A percentile compares a stretch with the other conserved stretches of the same genome.
Conservation (phyloP, 2,329 filamentous ascomycete species). For the Fusarium mexicanum region DNA sequence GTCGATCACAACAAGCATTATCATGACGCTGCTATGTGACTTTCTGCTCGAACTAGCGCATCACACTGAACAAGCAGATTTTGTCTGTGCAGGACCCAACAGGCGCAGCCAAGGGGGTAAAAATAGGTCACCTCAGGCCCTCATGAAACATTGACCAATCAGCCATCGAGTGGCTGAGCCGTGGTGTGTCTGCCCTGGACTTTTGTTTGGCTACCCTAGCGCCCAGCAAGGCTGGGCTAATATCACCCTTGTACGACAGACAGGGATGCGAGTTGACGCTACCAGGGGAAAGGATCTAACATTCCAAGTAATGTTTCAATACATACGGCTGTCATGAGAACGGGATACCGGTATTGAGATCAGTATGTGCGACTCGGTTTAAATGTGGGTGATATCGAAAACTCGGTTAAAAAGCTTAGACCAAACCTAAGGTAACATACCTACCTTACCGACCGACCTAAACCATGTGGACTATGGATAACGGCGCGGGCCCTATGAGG, state of each 20-base stretch:
- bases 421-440: neutral
- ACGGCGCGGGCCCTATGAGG: constrained; percentile 20
- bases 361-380: neutral
- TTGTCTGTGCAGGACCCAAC: neutral
- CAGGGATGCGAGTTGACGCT: constrained; percentile 25
- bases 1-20: constrained; percentile 20
- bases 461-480: neutral
- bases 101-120: constrained; percentile 28
- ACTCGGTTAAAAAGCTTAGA: neutral
- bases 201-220: constrained; percentile 22
- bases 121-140: constrained; percentile 31
- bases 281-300: constrained; percentile 18
- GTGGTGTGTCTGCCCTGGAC: neutral
- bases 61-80: neutral
- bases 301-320: constrained; percentile 9
- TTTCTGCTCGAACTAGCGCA: neutral
- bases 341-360: neutral
- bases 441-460: neutral
- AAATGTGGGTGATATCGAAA: neutral
- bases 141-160: constrained; percentile 29
- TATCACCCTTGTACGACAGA: constrained; percentile 13
- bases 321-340: constrained; percentile 3
- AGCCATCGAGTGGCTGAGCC: constrained; percentile 22
- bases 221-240: constrained; percentile 29
- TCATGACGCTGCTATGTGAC: constrained; percentile 2